Percentiles rank a stretch among this genome's conserved stretches.
phyloP scores from a whole-genome alignment of 2,329 filamentous ascomycete species.

The Nannizziopsis arthrosporioides region DNA sequence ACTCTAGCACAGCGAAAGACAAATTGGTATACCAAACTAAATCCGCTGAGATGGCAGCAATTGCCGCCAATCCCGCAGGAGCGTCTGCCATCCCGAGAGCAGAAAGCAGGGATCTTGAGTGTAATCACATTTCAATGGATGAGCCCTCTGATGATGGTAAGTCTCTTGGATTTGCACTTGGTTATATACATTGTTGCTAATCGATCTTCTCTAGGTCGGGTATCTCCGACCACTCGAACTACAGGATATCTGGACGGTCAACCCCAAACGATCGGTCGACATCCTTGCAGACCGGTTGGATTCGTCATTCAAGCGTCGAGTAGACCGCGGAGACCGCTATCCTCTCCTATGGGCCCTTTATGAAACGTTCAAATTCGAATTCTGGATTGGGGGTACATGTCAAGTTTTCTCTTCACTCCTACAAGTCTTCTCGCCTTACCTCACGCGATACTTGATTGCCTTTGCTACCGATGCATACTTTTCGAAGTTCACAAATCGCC shows the following conservation, averaged over 20 bases:
- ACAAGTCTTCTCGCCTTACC: conserved; percentile 74
- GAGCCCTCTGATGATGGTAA: conserved; percentile 67
- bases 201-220: conserved; percentile 47
- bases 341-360: conserved; percentile 71
- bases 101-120: conserved; percentile 63
- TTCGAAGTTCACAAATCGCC: conserved; percentile 42
- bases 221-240: conserved; percentile 73
- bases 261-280: conserved; percentile 64
- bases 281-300: conserved; percentile 56
- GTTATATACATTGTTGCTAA: not conserved
- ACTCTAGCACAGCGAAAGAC: conserved; percentile 4
- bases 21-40: conserved; percentile 32
- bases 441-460: conserved; percentile 71
- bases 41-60: conserved; percentile 37
- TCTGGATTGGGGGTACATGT: conserved; percentile 70
- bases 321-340: conserved; percentile 55
- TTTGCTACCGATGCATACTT: conserved; percentile 72
- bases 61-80: conserved; percentile 46
- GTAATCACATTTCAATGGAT: conserved; percentile 80
- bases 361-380: conserved; percentile 75
- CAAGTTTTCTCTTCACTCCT: conserved; percentile 59
- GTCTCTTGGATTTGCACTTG: conserved; percentile 22
- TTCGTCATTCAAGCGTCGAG: conserved; percentile 56
- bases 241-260: conserved; percentile 81
- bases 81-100: conserved; percentile 52